Base-by-base conservation (phyloP, 1,284 basidiomycete genomes). In the Heterobasidion parviporum region DNA sequence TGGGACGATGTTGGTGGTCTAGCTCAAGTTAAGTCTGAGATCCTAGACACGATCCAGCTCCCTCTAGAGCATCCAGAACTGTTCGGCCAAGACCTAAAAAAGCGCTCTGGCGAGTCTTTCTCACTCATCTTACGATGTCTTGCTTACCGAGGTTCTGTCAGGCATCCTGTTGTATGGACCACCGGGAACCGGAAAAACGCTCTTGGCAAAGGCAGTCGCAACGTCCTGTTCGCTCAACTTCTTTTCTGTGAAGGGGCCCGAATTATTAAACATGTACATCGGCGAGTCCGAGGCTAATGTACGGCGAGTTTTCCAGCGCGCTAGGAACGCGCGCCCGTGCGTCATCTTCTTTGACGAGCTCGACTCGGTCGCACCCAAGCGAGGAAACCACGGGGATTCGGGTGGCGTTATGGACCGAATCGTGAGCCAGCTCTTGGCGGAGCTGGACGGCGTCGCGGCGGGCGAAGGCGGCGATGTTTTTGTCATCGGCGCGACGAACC, bases 1-100 rank as follows among this genome's bases (percentile, higher is more conserved):
- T 99, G 97, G 97, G 94, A 98, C 70, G 97, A 99, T 67, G 89
- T 99, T 14, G 97, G 97, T 45, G 97, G 97, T 7, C 75, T 99
- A 16, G 87, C 85, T 1, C 75, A 79, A 59, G 93, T 98, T 57
- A 99, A 98, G 71, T 72, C 83, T 47, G 96, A 98, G 64, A 98
- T 99, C 56, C 75, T 99, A 61, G 96, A 99, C 65, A 99, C 96
- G 15, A 92, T 99, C 50, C 95, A 99, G 68, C 75, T 99, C 3
- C 97, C 97, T 0, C 75, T 99, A 32, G 92, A 98, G 58, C 86
- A 93, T 66, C 96, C 97, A 2, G 94, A 98, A 64, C 73, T 99
- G 1, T 99, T 99, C 70, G 81, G 86, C 6, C 85, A 89, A 58
- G 96, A 96, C 1, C 73, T 99, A 20, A 99, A 99, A 74, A 97